These are phyloP conservation scores for Climacium dendroides DNA, from an alignment of 225 moss, liverwort and hornwort genomes.

Conservation along the genomic window DNA sequence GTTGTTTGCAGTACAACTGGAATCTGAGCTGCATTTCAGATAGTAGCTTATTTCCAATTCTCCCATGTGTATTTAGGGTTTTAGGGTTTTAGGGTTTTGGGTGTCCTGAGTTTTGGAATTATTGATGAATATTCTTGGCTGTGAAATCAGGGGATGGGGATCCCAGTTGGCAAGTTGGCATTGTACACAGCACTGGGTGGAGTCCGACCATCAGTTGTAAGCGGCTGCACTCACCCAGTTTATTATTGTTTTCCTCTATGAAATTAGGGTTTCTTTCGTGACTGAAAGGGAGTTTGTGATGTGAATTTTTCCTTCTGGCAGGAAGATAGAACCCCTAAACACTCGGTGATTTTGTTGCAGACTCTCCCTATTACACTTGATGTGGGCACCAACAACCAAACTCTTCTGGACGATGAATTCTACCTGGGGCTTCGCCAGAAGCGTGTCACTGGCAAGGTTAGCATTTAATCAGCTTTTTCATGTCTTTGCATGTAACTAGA, in stretches of 20 bases:
- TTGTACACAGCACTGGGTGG: slow-evolving; percentile 88
- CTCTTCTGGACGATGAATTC: slow-evolving; percentile 58
- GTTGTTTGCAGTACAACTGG: not conserved
- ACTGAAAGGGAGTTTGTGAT: not conserved
- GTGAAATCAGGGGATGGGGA: slow-evolving; percentile 72
- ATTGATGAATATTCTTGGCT: not conserved
- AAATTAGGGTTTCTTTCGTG: not conserved
- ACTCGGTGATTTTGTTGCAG: not conserved
- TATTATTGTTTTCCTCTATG: not conserved
- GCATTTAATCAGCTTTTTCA: not conserved
- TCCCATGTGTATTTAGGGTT: not conserved
- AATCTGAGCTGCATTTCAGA: not conserved
- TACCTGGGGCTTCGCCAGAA: slow-evolving; percentile 71
- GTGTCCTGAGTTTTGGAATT: not conserved
- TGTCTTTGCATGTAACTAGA: not conserved
- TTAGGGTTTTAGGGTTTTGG: not conserved
- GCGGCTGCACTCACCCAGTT: not conserved
- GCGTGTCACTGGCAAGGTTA: slow-evolving; percentile 46
- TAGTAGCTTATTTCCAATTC: not conserved
- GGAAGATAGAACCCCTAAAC: not conserved
- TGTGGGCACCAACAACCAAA: slow-evolving; percentile 86
- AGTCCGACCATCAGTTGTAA: slow-evolving; percentile 45
- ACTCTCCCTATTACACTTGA: slow-evolving; percentile 64
- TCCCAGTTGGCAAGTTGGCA: slow-evolving; percentile 81
- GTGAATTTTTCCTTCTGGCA: not conserved